Percentiles rank a stretch among this genome's conserved stretches.
These are phyloP conservation scores for Irpex sp. DNA, from an alignment of 1,284 basidiomycete species.

Conservation along the genomic window DNA sequence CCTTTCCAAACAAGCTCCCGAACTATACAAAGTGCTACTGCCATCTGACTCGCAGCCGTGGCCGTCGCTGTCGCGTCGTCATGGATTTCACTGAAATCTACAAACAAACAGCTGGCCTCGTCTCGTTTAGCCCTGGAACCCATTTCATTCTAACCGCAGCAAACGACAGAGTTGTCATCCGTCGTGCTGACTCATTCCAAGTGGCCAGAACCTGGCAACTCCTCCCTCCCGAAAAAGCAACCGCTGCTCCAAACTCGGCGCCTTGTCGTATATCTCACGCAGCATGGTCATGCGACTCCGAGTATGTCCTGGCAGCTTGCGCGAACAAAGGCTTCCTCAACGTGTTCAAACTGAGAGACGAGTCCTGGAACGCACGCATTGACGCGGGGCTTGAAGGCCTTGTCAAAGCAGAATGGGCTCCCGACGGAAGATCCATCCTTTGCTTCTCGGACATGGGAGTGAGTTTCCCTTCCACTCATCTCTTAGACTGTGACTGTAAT, in stretches of 20 bases:
- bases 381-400: slow-evolving; percentile 83
- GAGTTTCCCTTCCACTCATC: slow-evolving; percentile 32
- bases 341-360: slow-evolving; percentile 71
- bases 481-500: slow-evolving; percentile 3
- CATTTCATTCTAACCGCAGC: slow-evolving; percentile 74
- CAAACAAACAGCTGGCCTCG: slow-evolving; percentile 63
- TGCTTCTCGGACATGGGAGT: slow-evolving; percentile 89
- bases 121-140: slow-evolving; percentile 68
- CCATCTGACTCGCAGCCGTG: not conserved
- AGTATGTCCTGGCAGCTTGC: slow-evolving; percentile 75
- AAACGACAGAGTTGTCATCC: slow-evolving; percentile 68
- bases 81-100: slow-evolving; percentile 80
- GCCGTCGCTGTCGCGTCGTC: not conserved
- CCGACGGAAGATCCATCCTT: slow-evolving; percentile 74
- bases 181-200: slow-evolving; percentile 73
- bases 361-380: slow-evolving; percentile 67
- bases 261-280: slow-evolving; percentile 61
- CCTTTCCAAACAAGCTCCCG: too few species aligned
- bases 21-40: not conserved
- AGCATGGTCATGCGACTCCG: slow-evolving; percentile 81
- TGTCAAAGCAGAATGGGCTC: slow-evolving; percentile 81
- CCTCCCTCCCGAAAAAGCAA: slow-evolving; percentile 8
- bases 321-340: slow-evolving; percentile 62
- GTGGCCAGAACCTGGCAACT: slow-evolving; percentile 72
- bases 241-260: not conserved